phyloP scores from a whole-genome alignment of 2,329 filamentous ascomycete genomes.

The Emergomyces orientalis region DNA sequence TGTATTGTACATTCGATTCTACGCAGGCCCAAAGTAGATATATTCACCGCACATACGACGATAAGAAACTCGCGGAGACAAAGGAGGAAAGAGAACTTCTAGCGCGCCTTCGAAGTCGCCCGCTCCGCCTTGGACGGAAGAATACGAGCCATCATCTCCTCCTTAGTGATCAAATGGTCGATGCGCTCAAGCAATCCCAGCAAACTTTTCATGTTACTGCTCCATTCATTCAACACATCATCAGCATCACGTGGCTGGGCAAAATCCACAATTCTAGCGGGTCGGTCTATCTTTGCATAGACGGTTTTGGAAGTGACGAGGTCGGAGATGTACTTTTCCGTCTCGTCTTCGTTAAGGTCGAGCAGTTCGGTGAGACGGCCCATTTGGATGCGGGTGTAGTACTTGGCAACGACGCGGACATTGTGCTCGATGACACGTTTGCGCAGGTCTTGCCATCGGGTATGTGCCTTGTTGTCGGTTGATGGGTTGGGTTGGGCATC shows the following conservation, averaged over 20 bases:
- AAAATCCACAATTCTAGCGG: conserved; percentile 84
- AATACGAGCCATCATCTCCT: conserved; percentile 99
- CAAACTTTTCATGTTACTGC: conserved; percentile 91
- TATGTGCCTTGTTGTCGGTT: conserved; percentile 68
- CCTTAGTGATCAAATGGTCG: conserved; percentile 97
- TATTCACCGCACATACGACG: not conserved
- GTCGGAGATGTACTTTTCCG: conserved; percentile 97
- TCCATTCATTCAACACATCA: conserved; percentile 97
- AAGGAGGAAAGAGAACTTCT: not conserved
- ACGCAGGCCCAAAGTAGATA: conserved; percentile 1
- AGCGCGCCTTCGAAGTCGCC: conserved; percentile 28
- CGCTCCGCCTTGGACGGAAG: conserved; percentile 49
- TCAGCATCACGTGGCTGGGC: conserved; percentile 91
- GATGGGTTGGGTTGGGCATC: conserved; percentile 49
- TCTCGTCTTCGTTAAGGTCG: conserved; percentile 88
- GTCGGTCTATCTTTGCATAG: conserved; percentile 93
- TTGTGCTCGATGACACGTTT: conserved; percentile 99
- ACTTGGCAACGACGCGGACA: conserved; percentile 92
- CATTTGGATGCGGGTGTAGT: conserved; percentile 96
- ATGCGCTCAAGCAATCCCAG: conserved; percentile 79
- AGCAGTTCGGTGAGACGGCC: conserved; percentile 80
- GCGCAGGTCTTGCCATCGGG: conserved; percentile 86
- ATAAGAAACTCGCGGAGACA: not conserved
- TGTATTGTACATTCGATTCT: conserved; percentile 7
- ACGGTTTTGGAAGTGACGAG: conserved; percentile 96